Evolutionary conservation across 2,329 filamentous ascomycete species (phyloP).

Genomic region (Microsporum audouinii): DNA sequence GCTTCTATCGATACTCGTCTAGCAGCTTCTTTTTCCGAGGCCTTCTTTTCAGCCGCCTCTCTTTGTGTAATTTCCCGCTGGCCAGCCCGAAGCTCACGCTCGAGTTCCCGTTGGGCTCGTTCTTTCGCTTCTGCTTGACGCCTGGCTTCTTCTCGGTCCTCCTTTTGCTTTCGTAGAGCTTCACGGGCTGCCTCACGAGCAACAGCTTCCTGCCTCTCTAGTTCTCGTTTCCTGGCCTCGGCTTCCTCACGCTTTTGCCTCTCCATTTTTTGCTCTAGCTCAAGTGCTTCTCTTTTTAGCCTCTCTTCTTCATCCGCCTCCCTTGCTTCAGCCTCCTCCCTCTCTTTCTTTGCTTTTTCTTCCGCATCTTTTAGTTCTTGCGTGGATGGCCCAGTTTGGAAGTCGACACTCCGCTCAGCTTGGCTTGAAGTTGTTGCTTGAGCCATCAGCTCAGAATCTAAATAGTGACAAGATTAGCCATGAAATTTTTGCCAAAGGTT

Average conservation of each 20-base stretch:
- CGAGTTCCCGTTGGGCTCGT: conserved; percentile 8
- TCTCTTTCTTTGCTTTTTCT: neutral
- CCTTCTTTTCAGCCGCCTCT: conserved; percentile 9
- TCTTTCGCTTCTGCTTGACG: conserved; percentile 9
- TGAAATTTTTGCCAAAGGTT: neutral
- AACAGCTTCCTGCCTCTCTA: conserved; percentile 4
- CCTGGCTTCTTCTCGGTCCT: conserved; percentile 5
- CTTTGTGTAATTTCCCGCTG: conserved; percentile 12
- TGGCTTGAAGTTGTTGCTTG: neutral
- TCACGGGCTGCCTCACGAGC: neutral
- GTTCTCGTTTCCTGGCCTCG: conserved; percentile 9
- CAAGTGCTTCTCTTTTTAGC: neutral
- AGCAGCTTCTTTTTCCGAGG: conserved; percentile 7
- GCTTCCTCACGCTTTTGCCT: conserved; percentile 6
- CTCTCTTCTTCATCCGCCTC: neutral
- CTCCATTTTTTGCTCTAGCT: conserved; percentile 3
- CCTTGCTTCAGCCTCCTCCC: neutral
- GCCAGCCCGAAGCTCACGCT: conserved; percentile 10
- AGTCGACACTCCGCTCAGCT: neutral
- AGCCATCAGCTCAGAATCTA: neutral
- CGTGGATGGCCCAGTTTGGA: neutral
- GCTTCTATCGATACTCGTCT: conserved; percentile 12
- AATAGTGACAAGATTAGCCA: neutral
- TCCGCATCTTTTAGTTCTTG: neutral
- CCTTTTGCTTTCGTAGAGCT: neutral